Evolutionary conservation across 805 yeast species (phyloP).

Genomic region (Zygoascus tannicola): DNA sequence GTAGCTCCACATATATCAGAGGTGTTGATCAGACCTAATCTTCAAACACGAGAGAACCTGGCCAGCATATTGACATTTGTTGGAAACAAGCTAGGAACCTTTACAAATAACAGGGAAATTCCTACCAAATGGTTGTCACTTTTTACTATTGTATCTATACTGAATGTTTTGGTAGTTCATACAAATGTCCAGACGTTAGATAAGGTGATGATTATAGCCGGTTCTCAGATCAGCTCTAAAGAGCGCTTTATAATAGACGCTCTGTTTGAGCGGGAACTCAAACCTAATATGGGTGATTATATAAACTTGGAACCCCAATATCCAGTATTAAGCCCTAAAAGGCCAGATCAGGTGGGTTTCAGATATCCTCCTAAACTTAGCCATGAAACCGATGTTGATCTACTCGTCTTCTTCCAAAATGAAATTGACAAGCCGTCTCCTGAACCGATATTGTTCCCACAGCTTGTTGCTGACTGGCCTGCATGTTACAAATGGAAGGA

Average conservation of each 20-base stretch:
- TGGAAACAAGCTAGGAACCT: not conserved
- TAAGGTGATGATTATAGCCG: slow-evolving; percentile 1
- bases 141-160: not conserved
- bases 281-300: not conserved
- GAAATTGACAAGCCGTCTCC: slow-evolving; percentile 1
- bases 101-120: not conserved
- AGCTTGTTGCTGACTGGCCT: slow-evolving; percentile 13
- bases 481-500: slow-evolving; percentile 18
- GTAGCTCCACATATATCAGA: not conserved
- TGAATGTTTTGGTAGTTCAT: not conserved
- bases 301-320: not conserved
- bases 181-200: not conserved
- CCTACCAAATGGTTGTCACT: not conserved
- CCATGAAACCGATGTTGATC: slow-evolving; percentile 2
- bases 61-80: not conserved
- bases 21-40: not conserved
- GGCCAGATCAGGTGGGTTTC: not conserved
- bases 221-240: not conserved
- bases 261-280: slow-evolving; percentile 2
- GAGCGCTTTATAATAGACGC: not conserved
- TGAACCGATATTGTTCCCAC: slow-evolving; percentile 4
- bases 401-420: slow-evolving; percentile 1
- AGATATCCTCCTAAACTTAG: not conserved
- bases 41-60: not conserved
- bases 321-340: not conserved